Conservation (phyloP, 805 yeast species). For the Priceomyces melissophilus region DNA sequence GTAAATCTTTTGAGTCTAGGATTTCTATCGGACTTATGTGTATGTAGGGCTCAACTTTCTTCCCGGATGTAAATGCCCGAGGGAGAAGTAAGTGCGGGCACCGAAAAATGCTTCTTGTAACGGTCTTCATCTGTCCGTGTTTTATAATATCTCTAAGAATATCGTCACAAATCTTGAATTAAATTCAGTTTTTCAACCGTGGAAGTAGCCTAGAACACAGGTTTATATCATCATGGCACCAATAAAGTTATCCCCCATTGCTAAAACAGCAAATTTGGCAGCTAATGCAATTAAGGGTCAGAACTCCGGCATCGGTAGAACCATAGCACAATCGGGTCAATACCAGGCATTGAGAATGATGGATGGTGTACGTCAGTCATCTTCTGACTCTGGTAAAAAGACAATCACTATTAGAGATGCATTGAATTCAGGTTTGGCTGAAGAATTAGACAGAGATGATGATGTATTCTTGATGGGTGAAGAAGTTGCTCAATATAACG, state of each 20-base stretch:
- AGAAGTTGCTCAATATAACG: constrained; percentile 98
- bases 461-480: constrained; percentile 96
- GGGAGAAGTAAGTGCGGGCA: constrained; percentile 9
- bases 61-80: constrained; percentile 17
- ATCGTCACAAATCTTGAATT: too few relatives aligned
- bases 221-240: constrained; percentile 15
- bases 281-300: constrained; percentile 30
- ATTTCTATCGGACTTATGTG: too few relatives aligned
- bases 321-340: constrained; percentile 27
- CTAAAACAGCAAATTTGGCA: constrained; percentile 43
- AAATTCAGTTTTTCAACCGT: too few relatives aligned
- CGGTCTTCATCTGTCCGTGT: constrained; percentile 32
- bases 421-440: constrained; percentile 89
- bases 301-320: constrained; percentile 13
- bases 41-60: not conserved
- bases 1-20: too few relatives aligned
- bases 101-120: constrained; percentile 4
- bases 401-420: constrained; percentile 95
- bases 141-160: not conserved
- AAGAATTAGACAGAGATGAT: constrained; percentile 94
- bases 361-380: constrained; percentile 37
- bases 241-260: constrained; percentile 32
- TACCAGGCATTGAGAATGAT: constrained; percentile 35
- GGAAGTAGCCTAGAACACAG: not conserved
- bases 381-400: constrained; percentile 49